Percentiles rank a stretch among this genome's conserved stretches.
Evolutionary conservation across 164 flowering plant species (phyloP).

Genomic region (Vitis labrusca): DNA sequence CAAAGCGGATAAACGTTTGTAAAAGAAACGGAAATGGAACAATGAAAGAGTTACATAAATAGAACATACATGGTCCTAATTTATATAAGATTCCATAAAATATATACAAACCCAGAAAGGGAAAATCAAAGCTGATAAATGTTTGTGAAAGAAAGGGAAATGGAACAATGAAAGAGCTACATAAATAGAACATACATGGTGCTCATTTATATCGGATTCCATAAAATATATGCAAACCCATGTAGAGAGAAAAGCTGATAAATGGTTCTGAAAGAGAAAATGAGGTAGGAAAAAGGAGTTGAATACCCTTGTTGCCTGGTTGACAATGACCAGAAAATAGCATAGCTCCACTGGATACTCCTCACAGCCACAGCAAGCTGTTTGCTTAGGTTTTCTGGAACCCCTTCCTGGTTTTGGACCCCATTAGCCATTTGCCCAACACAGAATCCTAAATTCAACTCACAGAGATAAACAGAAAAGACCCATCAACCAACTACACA

Average conservation of each 20-base stretch:
- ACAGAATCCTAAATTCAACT: constrained; percentile 10
- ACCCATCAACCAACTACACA: background rate
- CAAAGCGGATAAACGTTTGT: too few relatives aligned
- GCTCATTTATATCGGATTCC: background rate
- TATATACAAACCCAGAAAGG: too few relatives aligned
- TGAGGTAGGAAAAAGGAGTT: background rate
- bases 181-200: background rate
- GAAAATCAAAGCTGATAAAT: too few relatives aligned
- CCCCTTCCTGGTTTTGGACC: constrained; percentile 30
- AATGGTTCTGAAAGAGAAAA: background rate
- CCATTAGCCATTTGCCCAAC: constrained; percentile 41
- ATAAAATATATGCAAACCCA: constrained; percentile 2
- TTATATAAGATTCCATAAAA: background rate
- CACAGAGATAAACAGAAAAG: background rate
- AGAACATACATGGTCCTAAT: background rate
- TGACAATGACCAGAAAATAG: constrained; percentile 84
- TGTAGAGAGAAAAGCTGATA: background rate
- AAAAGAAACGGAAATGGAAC: too few relatives aligned
- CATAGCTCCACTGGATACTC: constrained; percentile 93
- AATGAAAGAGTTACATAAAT: background rate
- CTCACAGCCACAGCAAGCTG: constrained; percentile 82
- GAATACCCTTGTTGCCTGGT: constrained; percentile 62
- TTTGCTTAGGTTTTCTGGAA: constrained; percentile 39
- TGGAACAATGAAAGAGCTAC: too few relatives aligned
- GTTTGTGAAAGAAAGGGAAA: too few relatives aligned